Evolutionary conservation across 768 basidiomycete genomes (phyloP), one percentile per base, ranked within the genome.

Genomic region (Naganishia randhawae): DNA sequence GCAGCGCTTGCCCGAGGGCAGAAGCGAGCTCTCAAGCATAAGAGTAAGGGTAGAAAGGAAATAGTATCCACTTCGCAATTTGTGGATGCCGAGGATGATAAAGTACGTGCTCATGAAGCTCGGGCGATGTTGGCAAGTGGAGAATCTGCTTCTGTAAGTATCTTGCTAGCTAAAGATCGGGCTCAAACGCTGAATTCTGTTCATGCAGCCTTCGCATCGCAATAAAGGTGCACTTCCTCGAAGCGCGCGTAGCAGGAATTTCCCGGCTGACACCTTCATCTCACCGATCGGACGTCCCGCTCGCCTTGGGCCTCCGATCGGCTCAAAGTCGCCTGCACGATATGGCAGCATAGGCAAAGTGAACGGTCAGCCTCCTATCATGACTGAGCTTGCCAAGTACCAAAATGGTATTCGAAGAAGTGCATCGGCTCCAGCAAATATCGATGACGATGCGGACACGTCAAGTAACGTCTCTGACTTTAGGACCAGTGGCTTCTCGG

Each of bases 71-170:
- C 73, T 7, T 79, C 78, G 51, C 78, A 80, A 54, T 81, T 81
- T 64, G 71, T 77, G 64, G 81, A 81, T 63, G 81, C 78, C 10
- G 73, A 79, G 31, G 81, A 81, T 39, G 79, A 80, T 22, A 63
- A 74, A 27, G 90, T 90, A 9, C 85, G 89, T 71, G 88, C 89
- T 74, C 91, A 94, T 77, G 90, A 92, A 74, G 87, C 89, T 87
- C 85, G 37, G 87, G 87, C 66, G 91, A 89, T 29, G 37, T 25
- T 61, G 22, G 57, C 57, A 3, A 61, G 57, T 39, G 57, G 57
- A 41, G 57, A 61, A 41, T 61, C 57, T 19, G 54, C 54, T 63
- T 62, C 92, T 50, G 80, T 78, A 70, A 64, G 73, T 54, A 11
- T 4, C 27, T 19, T 64, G 48, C 61, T 25, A n/a, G 22, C 4